phyloP scores from a whole-genome alignment of 371 early-diverging fungal species.

The Apophysomyces variabilis region DNA sequence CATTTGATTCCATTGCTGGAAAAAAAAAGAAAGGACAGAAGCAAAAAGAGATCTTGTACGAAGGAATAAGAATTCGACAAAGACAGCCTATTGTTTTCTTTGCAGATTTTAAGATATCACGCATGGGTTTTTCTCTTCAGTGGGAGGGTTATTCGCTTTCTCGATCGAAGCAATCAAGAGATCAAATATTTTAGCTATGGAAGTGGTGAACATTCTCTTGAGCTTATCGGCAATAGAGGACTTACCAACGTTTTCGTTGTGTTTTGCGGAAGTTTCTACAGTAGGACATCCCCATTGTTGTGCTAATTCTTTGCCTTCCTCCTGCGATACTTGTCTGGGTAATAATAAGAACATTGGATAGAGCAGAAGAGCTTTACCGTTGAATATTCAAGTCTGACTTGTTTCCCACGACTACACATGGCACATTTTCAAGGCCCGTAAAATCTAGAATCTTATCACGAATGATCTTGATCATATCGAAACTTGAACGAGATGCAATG shows the following conservation, averaged over 20 bases:
- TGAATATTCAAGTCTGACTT: conserved; percentile 87
- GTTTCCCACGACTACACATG: conserved; percentile 92
- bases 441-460: conserved; percentile 95
- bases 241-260: conserved; percentile 86
- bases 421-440: conserved; percentile 90
- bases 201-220: background rate
- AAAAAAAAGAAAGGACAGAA: too few species aligned
- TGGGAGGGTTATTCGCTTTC: conserved; percentile 63
- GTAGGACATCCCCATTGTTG: conserved; percentile 83
- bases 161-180: conserved; percentile 72
- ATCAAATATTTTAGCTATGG: conserved; percentile 68
- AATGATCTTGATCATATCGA: conserved; percentile 89
- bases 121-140: conserved; percentile 63
- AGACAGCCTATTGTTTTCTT: background rate
- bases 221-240: background rate
- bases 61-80: conserved; percentile 8
- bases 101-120: conserved; percentile 37
- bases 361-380: conserved; percentile 36
- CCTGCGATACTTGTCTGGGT: conserved; percentile 72
- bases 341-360: background rate
- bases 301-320: conserved; percentile 82
- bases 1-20: background rate
- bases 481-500: conserved; percentile 82
- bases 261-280: conserved; percentile 92
- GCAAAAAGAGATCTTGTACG: conserved; percentile 1